Evolutionary conservation across 805 yeast genomes (phyloP).

Genomic region (Maudiozyma barnettii): DNA sequence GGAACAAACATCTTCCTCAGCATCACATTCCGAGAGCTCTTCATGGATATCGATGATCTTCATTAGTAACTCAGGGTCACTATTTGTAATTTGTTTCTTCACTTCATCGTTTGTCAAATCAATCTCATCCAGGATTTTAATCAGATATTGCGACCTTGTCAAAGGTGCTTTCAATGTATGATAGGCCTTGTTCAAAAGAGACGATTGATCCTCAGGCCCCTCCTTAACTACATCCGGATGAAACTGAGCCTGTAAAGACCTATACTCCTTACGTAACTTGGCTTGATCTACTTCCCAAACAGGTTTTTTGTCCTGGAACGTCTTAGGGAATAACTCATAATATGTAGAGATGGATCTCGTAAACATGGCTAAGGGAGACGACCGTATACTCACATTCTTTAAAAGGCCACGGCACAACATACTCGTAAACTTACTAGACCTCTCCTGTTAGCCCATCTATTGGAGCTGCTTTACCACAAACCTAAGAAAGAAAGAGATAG

Average conservation of each 20-base stretch:
- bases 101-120: slow-evolving; percentile 55
- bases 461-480: no score
- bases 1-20: slow-evolving; percentile 46
- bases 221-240: slow-evolving; percentile 65
- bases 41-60: slow-evolving; percentile 81
- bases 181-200: slow-evolving; percentile 70
- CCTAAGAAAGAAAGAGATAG: no score
- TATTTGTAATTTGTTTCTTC: slow-evolving; percentile 35
- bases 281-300: slow-evolving; percentile 53
- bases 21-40: slow-evolving; percentile 55
- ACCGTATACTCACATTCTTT: no score
- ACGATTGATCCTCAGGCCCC: slow-evolving; percentile 27
- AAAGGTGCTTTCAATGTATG: slow-evolving; percentile 62
- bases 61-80: slow-evolving; percentile 54
- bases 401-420: no score
- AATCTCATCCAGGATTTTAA: slow-evolving; percentile 35
- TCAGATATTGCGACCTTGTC: slow-evolving; percentile 52
- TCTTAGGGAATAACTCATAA: slow-evolving; percentile 64
- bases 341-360: slow-evolving; percentile 28
- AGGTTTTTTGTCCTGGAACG: slow-evolving; percentile 59
- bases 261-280: slow-evolving; percentile 61
- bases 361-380: no score
- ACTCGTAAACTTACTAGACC: no score
- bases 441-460: no score
- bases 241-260: slow-evolving; percentile 56